Conservation (phyloP, 495 filamentous ascomycete species). For the Hypoxylon fuscum region DNA sequence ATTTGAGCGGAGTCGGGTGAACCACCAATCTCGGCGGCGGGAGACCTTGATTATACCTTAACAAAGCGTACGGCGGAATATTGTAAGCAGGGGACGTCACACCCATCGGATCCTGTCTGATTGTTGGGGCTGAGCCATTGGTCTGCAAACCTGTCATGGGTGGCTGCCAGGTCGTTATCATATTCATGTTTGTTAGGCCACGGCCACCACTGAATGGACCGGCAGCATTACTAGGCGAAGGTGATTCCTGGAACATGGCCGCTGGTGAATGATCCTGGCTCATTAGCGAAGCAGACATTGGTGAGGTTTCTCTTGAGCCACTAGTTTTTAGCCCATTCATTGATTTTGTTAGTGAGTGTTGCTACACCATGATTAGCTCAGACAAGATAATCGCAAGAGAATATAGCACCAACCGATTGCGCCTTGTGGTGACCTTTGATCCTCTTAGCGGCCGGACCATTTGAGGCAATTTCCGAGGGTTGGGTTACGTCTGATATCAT, state of each 20-base stretch:
- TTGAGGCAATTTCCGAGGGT: conserved; percentile 9
- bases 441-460: conserved; percentile 37
- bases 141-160: conserved; percentile 8
- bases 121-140: conserved; percentile 1
- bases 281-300: conserved; percentile 52
- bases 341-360: conserved; percentile 49
- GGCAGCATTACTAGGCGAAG: conserved; percentile 55
- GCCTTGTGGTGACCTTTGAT: conserved; percentile 45
- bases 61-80: conserved; percentile 22
- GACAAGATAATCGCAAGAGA: not conserved
- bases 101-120: conserved; percentile 25
- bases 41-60: conserved; percentile 11
- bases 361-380: conserved; percentile 41
- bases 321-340: conserved; percentile 50
- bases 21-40: conserved; percentile 50
- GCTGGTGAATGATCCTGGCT: conserved; percentile 58
- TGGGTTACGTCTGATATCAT: conserved; percentile 38
- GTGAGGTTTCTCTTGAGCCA: conserved; percentile 60
- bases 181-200: conserved; percentile 19
- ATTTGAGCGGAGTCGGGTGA: conserved; percentile 77
- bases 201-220: conserved; percentile 23
- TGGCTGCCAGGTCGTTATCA: conserved; percentile 32
- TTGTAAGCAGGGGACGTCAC: conserved; percentile 20
- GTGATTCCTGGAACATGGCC: conserved; percentile 61
- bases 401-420: conserved; percentile 42